phyloP scores from a whole-genome alignment of 1,284 basidiomycete species.

The Phenoliferia sp. region DNA sequence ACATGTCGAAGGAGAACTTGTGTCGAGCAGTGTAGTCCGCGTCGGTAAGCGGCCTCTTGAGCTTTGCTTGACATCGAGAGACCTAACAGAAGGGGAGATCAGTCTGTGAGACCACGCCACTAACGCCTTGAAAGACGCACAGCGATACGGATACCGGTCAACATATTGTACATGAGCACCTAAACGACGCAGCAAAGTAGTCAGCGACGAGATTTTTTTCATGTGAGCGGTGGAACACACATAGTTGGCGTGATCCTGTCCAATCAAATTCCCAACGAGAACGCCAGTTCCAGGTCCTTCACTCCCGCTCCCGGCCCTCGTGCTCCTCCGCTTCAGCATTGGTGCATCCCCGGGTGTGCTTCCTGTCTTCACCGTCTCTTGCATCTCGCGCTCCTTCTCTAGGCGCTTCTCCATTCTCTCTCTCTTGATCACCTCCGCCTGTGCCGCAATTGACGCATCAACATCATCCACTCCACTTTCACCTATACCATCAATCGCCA shows the following conservation, averaged over 20 bases:
- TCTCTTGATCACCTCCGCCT: conserved; percentile 27
- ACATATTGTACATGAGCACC: conserved; percentile 99
- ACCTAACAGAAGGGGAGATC: conserved; percentile 52
- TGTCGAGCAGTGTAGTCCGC: conserved; percentile 86
- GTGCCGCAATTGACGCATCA: conserved; percentile 21
- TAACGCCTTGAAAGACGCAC: conserved; percentile 52
- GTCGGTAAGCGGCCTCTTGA: conserved; percentile 72
- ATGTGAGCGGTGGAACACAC: conserved; percentile 53
- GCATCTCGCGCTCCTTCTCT: conserved; percentile 12
- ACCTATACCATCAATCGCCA: too few species aligned
- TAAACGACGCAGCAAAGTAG: background rate
- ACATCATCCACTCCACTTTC: too few species aligned
- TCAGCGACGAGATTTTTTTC: background rate
- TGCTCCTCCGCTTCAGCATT: background rate
- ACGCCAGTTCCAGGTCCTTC: conserved; percentile 43
- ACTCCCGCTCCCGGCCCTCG: background rate
- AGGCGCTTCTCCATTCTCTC: conserved; percentile 21
- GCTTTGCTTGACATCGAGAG: conserved; percentile 92
- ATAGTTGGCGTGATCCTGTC: conserved; percentile 96
- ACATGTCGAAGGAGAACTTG: conserved; percentile 98
- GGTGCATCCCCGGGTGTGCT: background rate
- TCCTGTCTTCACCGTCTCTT: background rate
- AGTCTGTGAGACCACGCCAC: background rate
- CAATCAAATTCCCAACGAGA: conserved; percentile 89
- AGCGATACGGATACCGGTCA: conserved; percentile 93